These are phyloP conservation scores for Collybia mongolica DNA, from an alignment of 768 basidiomycete species.

Conservation along the genomic window DNA sequence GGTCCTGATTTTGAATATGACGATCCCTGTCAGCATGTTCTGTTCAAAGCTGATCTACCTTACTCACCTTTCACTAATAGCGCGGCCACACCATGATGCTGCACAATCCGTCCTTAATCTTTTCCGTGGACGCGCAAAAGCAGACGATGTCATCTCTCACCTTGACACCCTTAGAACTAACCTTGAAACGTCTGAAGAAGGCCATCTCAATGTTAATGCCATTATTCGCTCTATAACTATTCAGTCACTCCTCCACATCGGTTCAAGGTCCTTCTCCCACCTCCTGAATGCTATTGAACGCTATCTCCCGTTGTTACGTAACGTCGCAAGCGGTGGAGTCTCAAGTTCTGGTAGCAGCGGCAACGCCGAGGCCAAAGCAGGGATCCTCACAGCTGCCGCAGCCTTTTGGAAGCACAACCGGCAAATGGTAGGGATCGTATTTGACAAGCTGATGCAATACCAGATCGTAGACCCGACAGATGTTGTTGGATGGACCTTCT, in stretches of 20 bases:
- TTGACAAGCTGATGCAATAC: slow-evolving; percentile 98
- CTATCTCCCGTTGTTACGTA: slow-evolving; percentile 76
- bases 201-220: slow-evolving; percentile 58
- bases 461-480: slow-evolving; percentile 95
- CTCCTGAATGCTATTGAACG: slow-evolving; percentile 97
- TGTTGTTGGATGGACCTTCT: slow-evolving; percentile 84
- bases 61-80: slow-evolving; percentile 35
- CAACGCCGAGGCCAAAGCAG: slow-evolving; percentile 57
- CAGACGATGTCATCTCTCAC: slow-evolving; percentile 76
- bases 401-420: slow-evolving; percentile 82
- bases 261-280: slow-evolving; percentile 95
- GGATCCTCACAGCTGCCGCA: slow-evolving; percentile 70
- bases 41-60: not conserved
- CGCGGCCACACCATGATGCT: slow-evolving; percentile 75
- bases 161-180: slow-evolving; percentile 68
- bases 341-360: slow-evolving; percentile 34
- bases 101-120: slow-evolving; percentile 77
- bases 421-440: slow-evolving; percentile 89
- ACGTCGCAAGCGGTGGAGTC: slow-evolving; percentile 49
- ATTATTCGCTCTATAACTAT: slow-evolving; percentile 76
- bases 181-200: slow-evolving; percentile 59
- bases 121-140: slow-evolving; percentile 77
- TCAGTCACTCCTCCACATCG: slow-evolving; percentile 88
- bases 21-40: slow-evolving; percentile 55
- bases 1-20: slow-evolving; percentile 84